Conservation (phyloP, 2,329 filamentous ascomycete species). For the Nemania serpens region DNA sequence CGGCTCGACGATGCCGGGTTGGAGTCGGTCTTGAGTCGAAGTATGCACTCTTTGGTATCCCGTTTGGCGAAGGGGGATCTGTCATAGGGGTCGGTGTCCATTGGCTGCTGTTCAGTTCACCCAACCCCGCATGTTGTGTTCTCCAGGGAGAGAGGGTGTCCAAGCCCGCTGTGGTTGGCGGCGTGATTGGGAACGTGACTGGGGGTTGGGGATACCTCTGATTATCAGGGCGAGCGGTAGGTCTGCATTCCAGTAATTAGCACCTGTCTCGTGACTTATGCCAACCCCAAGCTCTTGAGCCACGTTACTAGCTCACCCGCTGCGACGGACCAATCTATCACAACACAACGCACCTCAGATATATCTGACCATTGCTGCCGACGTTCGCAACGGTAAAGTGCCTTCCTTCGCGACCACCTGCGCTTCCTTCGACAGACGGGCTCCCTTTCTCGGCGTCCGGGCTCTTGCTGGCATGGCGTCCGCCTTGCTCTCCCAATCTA, state of each 20-base stretch:
- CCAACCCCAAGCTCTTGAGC: background rate
- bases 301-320: background rate
- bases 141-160: conserved; percentile 48
- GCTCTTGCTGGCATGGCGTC: conserved; percentile 52
- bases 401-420: conserved; percentile 66
- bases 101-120: conserved; percentile 43
- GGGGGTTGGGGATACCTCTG: conserved; percentile 65
- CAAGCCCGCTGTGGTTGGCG: conserved; percentile 62
- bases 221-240: conserved; percentile 64
- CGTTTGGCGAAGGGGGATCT: conserved; percentile 37
- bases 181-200: conserved; percentile 64
- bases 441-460: conserved; percentile 60
- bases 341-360: conserved; percentile 73
- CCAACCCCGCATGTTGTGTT: conserved; percentile 39
- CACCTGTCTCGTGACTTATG: conserved; percentile 3
- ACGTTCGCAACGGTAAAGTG: conserved; percentile 83
- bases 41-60: conserved; percentile 43
- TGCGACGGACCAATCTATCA: background rate
- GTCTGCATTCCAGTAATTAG: conserved; percentile 48
- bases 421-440: conserved; percentile 63
- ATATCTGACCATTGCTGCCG: conserved; percentile 81
- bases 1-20: conserved; percentile 61
- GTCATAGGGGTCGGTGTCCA: conserved; percentile 49
- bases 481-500: conserved; percentile 36
- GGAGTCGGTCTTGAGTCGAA: conserved; percentile 34